phyloP scores from a whole-genome alignment of 1,284 basidiomycete genomes.

The Singerocomus rubriflavus region DNA sequence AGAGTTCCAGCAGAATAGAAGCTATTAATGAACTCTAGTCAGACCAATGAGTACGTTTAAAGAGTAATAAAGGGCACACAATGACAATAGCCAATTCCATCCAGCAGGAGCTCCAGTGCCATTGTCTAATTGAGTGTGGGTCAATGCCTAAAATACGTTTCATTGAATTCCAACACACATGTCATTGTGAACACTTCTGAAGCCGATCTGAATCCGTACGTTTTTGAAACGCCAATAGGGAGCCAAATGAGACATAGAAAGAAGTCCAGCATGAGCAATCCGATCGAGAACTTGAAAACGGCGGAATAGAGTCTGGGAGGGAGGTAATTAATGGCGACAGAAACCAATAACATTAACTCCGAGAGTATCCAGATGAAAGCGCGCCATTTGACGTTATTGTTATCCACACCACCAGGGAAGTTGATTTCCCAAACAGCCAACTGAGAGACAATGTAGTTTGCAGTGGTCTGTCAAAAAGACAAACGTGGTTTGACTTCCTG shows the following conservation, averaged over 20 bases:
- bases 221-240: constrained; percentile 78
- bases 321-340: constrained; percentile 79
- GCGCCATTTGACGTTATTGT: constrained; percentile 77
- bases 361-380: constrained; percentile 79
- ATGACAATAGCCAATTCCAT: constrained; percentile 85
- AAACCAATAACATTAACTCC: constrained; percentile 62
- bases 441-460: constrained; percentile 82
- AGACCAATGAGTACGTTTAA: neutral
- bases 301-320: constrained; percentile 70
- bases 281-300: constrained; percentile 72
- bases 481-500: neutral
- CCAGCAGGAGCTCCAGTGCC: constrained; percentile 79
- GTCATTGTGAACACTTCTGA: constrained; percentile 78
- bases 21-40: constrained; percentile 38
- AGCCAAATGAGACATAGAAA: constrained; percentile 85
- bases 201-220: constrained; percentile 78
- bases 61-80: constrained; percentile 43
- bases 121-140: constrained; percentile 53
- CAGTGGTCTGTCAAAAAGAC: constrained; percentile 55
- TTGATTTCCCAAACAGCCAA: constrained; percentile 74
- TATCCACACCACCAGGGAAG: constrained; percentile 72
- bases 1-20: constrained; percentile 80
- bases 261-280: constrained; percentile 78
- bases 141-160: constrained; percentile 1
- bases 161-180: constrained; percentile 48